Evolutionary conservation across 2,329 filamentous ascomycete species (phyloP).

Genomic region (Penicillium sp.): DNA sequence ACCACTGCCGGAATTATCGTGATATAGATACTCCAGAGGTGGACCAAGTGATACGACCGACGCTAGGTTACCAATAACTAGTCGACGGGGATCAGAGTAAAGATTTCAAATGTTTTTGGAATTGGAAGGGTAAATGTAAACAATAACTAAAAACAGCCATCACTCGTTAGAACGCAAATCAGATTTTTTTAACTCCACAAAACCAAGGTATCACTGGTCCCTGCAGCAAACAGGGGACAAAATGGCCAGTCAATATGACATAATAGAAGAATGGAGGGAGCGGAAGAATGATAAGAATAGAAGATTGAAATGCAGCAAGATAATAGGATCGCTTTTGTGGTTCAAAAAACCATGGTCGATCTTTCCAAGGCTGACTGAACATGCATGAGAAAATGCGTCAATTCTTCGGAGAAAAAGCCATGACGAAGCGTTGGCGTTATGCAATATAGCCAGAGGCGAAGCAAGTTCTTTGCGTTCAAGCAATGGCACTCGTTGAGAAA

Average conservation of each 20-base stretch:
- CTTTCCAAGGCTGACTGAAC: conserved; percentile 9
- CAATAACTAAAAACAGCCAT: conserved; percentile 11
- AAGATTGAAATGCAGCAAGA: conserved; percentile 12
- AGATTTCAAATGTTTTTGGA: conserved; percentile 16
- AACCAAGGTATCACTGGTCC: conserved; percentile 21
- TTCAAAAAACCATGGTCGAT: conserved; percentile 15
- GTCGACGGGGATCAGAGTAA: not conserved
- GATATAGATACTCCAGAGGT: not conserved
- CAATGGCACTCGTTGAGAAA: not conserved
- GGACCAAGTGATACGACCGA: not conserved
- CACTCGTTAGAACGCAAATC: conserved; percentile 10
- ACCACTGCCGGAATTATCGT: too few species aligned
- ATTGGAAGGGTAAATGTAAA: conserved; percentile 9
- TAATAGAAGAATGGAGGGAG: conserved; percentile 5
- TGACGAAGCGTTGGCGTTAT: not conserved
- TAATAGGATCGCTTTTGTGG: conserved; percentile 20
- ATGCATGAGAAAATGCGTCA: not conserved
- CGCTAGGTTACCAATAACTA: not conserved
- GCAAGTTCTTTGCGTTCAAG: conserved; percentile 1
- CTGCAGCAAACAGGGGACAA: conserved; percentile 5
- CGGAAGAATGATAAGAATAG: conserved; percentile 11
- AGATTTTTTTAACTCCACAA: conserved; percentile 17
- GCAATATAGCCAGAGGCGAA: conserved; percentile 4
- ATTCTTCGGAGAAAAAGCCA: conserved; percentile 4
- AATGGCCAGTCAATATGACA: conserved; percentile 14